Conservation (phyloP, 306 rosid genomes). For the Inga leiocalycina region DNA sequence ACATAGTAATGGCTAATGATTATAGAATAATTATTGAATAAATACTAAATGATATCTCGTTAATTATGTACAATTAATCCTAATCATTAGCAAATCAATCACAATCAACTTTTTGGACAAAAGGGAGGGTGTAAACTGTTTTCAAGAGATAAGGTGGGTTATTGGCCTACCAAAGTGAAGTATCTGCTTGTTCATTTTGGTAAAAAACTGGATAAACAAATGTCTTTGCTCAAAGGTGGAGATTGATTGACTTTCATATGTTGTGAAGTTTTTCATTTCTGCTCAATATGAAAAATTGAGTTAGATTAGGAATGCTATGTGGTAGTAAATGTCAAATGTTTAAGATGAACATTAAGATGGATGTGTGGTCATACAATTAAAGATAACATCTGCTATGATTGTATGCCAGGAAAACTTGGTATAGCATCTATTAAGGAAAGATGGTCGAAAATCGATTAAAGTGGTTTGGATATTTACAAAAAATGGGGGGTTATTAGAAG, state of each 20-base stretch:
- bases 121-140: neutral
- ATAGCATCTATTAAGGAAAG: neutral
- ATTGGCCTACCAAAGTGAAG: neutral
- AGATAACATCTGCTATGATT: no score
- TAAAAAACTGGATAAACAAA: constrained; percentile 16
- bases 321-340: neutral
- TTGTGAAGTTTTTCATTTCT: constrained; percentile 9
- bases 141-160: constrained; percentile 13
- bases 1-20: neutral
- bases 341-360: neutral
- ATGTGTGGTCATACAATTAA: neutral
- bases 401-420: neutral
- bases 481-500: neutral
- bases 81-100: neutral
- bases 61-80: neutral
- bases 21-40: neutral
- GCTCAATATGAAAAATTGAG: constrained; percentile 17
- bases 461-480: neutral
- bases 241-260: neutral
- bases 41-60: neutral
- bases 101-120: neutral
- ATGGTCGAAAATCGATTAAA: neutral
- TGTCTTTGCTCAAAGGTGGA: constrained; percentile 7
- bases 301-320: neutral
- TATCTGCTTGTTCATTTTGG: neutral